Evolutionary conservation across 2,329 filamentous ascomycete species (phyloP), one percentile per base, ranked within the genome.

Genomic region (Monilinia fructicola): DNA sequence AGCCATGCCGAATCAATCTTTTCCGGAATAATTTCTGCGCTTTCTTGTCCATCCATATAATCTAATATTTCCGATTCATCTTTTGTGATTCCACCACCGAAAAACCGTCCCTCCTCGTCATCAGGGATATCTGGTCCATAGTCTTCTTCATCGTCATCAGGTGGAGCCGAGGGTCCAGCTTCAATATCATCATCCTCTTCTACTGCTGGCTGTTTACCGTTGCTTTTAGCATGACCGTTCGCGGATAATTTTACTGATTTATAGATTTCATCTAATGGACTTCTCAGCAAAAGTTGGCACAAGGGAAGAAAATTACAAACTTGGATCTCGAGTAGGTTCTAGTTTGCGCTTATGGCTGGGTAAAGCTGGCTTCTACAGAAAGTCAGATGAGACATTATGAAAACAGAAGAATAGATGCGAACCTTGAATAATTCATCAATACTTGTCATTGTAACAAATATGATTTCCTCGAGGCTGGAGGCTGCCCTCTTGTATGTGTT

Each of bases 71-170:
- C 86, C 2, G 88, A 89, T 71, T 96, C 92, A 71, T 92, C 85
- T 67, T 88, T 84, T 35, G 90, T 92, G 73, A 99, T 90, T 44
- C 95, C 95, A 64, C 93, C 91, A 54, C 94, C 95, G 73, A 97
- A 99, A 81, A 99, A 99, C 14, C 95, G 89, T 0, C 94, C 95
- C 70, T 96, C 95, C 64, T 97, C 92, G 73, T 97, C 93, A 71
- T 94, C 91, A 11, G 77, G 81, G 38, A 74, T 78, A 53, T 83
- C 81, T 14, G 85, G 84, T 42, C 77, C 79, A 61, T 84, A 84
- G 58, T 85, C 85, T 64, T 82, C 83, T 35, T 85, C 81, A 69
- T 85, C 81, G 70, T 86, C 85, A 52, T 78, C 78, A 9, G 82
- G 81, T 18, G 86, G 84, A 46, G 84, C 79, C 54, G 85, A 82